phyloP scores from a whole-genome alignment of 257 asterid genomes.

The Ilex asprella region DNA sequence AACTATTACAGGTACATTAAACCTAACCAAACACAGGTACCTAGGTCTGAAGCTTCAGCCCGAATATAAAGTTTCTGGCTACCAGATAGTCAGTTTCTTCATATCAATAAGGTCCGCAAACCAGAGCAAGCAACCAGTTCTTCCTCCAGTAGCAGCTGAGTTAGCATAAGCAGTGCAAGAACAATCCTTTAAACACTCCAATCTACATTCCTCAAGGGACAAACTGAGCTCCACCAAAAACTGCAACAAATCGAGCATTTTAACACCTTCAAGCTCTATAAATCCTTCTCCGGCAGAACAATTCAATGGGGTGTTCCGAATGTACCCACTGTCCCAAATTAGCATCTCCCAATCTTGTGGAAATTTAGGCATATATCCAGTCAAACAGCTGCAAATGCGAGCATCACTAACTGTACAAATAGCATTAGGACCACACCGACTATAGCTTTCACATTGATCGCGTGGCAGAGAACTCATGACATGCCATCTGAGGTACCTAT shows the following conservation, averaged over 20 bases:
- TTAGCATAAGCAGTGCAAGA: conserved; percentile 36
- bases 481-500: too few relatives aligned
- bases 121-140: conserved; percentile 7
- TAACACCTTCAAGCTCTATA: conserved; percentile 16
- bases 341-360: conserved; percentile 27
- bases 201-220: conserved; percentile 12
- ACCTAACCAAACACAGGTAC: too few relatives aligned
- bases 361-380: conserved; percentile 26
- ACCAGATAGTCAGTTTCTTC: too few relatives aligned
- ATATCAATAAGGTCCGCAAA: not conserved
- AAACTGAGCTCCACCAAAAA: conserved; percentile 9
- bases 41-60: too few relatives aligned
- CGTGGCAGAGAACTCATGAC: too few relatives aligned
- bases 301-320: conserved; percentile 14
- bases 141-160: not conserved
- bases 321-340: conserved; percentile 33
- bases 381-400: conserved; percentile 25
- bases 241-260: conserved; percentile 25
- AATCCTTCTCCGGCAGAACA: conserved; percentile 24
- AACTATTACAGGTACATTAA: too few relatives aligned
- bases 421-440: conserved; percentile 24
- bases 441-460: conserved; percentile 27
- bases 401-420: conserved; percentile 13
- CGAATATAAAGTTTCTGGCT: too few relatives aligned
- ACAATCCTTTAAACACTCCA: conserved; percentile 27